These are phyloP conservation scores for Kwoniella sp. DNA, from an alignment of 768 basidiomycete species.

Conservation along the genomic window DNA sequence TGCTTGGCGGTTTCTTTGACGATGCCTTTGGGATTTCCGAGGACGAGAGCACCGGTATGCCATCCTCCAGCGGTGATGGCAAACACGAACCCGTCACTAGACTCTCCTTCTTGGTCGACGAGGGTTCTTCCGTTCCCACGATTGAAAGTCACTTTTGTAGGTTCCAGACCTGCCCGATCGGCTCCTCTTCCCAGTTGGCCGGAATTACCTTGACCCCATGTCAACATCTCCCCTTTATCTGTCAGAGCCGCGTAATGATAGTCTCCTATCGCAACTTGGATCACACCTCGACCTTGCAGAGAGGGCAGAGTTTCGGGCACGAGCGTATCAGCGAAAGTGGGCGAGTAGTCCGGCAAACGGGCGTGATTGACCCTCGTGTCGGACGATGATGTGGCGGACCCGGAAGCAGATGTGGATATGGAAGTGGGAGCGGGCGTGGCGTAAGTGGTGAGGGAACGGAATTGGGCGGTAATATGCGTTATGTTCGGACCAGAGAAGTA, in stretches of 20 bases:
- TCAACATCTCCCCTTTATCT: slow-evolving; percentile 70
- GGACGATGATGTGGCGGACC: not conserved
- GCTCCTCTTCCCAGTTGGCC: slow-evolving; percentile 85
- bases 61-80: slow-evolving; percentile 80
- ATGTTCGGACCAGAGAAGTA: slow-evolving; percentile 43
- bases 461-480: slow-evolving; percentile 79
- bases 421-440: slow-evolving; percentile 31
- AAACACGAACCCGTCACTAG: slow-evolving; percentile 67
- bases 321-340: slow-evolving; percentile 53
- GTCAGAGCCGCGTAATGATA: slow-evolving; percentile 90
- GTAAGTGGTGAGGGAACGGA: slow-evolving; percentile 70
- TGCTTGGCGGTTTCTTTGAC: not conserved
- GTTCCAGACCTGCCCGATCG: slow-evolving; percentile 59
- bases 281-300: slow-evolving; percentile 75
- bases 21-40: slow-evolving; percentile 57
- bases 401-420: not conserved
- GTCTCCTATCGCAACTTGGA: slow-evolving; percentile 87
- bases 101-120: slow-evolving; percentile 30
- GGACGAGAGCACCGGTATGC: slow-evolving; percentile 87
- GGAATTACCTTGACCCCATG: slow-evolving; percentile 75
- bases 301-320: slow-evolving; percentile 68
- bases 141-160: slow-evolving; percentile 46
- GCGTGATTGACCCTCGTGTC: slow-evolving; percentile 23
- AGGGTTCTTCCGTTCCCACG: slow-evolving; percentile 21
- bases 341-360: slow-evolving; percentile 74